Conservation (phyloP, 139 green algal species). For the Chlamydomonas schloesseri region DNA sequence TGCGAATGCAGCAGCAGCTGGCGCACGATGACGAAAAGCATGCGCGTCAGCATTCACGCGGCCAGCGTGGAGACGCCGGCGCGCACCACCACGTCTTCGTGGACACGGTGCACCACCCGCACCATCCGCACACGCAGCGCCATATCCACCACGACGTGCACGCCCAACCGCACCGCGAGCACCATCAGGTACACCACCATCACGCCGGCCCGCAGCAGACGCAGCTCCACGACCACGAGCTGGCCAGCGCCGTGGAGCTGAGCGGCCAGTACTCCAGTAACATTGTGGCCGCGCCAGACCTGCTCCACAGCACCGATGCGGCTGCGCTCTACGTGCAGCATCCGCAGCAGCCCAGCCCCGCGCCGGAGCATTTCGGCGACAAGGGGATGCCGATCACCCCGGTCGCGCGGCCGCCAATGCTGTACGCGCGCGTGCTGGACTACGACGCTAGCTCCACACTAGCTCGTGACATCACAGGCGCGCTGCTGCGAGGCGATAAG, state of each 20-base stretch:
- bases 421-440: background rate
- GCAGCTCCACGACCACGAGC: background rate
- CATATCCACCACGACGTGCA: constrained; percentile 19
- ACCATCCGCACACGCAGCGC: background rate
- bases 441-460: background rate
- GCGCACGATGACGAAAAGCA: no score
- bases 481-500: constrained; percentile 7
- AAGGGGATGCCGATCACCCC: background rate
- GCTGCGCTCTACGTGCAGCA: background rate
- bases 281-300: background rate
- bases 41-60: background rate
- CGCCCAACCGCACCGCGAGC: background rate
- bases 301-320: background rate
- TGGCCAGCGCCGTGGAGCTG: background rate
- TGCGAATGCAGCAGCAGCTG: constrained; percentile 15
- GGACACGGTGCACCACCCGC: background rate
- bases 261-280: constrained; percentile 12
- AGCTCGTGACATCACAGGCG: background rate
- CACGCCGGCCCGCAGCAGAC: background rate
- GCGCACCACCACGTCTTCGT: background rate
- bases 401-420: background rate
- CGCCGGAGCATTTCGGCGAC: background rate
- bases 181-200: background rate
- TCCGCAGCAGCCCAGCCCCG: background rate
- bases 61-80: background rate